A percentile compares a stretch with the other conserved stretches of the same genome.
Evolutionary conservation across 169 alveolate species (phyloP).

Genomic region (Plasmodium chabaudi): DNA sequence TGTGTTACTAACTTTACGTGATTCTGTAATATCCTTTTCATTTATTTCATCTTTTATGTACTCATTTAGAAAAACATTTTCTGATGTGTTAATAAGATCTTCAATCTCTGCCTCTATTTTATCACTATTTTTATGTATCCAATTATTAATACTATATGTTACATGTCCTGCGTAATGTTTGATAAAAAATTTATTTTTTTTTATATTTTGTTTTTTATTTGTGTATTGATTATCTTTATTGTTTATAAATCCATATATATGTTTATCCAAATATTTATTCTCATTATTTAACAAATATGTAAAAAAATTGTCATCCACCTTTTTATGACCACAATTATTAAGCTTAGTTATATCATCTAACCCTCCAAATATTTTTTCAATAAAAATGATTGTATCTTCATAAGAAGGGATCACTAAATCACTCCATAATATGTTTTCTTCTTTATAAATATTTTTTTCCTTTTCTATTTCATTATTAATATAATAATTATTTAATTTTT

Average conservation of each 20-base stretch:
- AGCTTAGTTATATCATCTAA: constrained; percentile 60
- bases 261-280: constrained; percentile 15
- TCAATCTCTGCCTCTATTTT: constrained; percentile 83
- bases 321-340: constrained; percentile 44
- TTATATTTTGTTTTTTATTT: constrained; percentile 20
- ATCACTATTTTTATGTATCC: constrained; percentile 90
- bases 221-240: constrained; percentile 27
- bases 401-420: constrained; percentile 39
- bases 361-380: constrained; percentile 30
- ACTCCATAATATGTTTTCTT: constrained; percentile 88
- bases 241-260: constrained; percentile 40
- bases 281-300: constrained; percentile 35
- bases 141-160: constrained; percentile 84
- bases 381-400: constrained; percentile 40
- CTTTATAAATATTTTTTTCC: constrained; percentile 88
- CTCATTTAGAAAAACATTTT: constrained; percentile 47
- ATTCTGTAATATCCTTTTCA: not conserved
- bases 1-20: not conserved
- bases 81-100: constrained; percentile 74
- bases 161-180: constrained; percentile 92
- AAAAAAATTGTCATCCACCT: constrained; percentile 55
- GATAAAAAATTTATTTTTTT: constrained; percentile 76
- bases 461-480: constrained; percentile 90
- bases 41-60: not conserved
- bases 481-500: constrained; percentile 90